phyloP scores from a whole-genome alignment of 75 land plant genomes.

The Picea glauca region DNA sequence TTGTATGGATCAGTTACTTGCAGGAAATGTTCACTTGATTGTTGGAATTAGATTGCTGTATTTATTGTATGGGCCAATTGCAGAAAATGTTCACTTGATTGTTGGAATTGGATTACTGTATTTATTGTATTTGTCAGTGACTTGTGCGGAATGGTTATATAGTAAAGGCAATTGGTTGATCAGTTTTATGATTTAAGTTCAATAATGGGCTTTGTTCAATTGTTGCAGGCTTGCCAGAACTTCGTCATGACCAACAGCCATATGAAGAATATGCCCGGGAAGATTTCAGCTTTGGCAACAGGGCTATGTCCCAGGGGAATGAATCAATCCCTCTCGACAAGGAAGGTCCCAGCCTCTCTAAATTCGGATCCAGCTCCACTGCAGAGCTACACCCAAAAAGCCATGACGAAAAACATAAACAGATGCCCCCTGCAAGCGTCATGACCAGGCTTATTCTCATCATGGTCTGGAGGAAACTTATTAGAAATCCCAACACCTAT shows the following conservation, averaged over 20 bases:
- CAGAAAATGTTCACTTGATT: too few relatives aligned
- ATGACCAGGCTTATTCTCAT: conserved; percentile 91
- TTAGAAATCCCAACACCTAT: conserved; percentile 95
- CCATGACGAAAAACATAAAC: conserved; percentile 23
- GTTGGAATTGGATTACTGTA: too few relatives aligned
- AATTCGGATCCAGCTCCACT: conserved; percentile 75
- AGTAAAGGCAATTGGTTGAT: not conserved
- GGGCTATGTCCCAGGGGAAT: conserved; percentile 22
- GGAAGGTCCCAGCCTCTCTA: conserved; percentile 61
- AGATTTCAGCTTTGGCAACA: conserved; percentile 87
- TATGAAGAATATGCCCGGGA: conserved; percentile 69
- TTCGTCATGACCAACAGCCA: not conserved
- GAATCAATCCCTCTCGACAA: conserved; percentile 22
- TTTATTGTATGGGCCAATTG: too few relatives aligned
- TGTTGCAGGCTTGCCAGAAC: conserved; percentile 1
- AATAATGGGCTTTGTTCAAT: not conserved
- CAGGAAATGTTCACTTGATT: too few relatives aligned
- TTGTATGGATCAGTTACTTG: too few relatives aligned
- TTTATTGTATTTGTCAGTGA: too few relatives aligned
- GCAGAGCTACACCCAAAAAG: conserved; percentile 75
- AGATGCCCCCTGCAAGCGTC: conserved; percentile 92
- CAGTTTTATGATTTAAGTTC: not conserved
- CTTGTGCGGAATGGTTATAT: too few relatives aligned
- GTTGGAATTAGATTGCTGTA: too few relatives aligned
- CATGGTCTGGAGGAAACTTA: conserved; percentile 97